Conservation (phyloP, 2,329 filamentous ascomycete genomes). For the Xylogone sp. region DNA sequence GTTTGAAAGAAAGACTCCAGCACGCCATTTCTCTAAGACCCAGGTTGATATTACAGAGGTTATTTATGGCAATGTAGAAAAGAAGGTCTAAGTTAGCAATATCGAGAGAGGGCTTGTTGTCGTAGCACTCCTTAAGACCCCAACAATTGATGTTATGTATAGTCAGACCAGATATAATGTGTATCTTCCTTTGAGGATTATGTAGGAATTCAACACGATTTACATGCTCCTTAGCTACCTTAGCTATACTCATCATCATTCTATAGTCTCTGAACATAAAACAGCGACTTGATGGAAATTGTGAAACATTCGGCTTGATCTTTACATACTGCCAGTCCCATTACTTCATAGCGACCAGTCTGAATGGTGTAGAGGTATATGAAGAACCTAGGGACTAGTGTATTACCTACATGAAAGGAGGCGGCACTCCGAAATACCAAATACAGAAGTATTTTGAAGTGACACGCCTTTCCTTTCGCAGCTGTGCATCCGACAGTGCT, state of each 20-base stretch:
- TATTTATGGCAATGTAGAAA: background rate
- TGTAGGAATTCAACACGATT: too few species aligned
- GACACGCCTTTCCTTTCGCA: slow-evolving; percentile 18
- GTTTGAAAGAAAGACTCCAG: slow-evolving; percentile 62
- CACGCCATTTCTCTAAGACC: slow-evolving; percentile 38
- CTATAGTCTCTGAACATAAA: too few species aligned
- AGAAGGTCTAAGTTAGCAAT: background rate
- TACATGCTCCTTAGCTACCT: background rate
- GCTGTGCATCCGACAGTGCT: slow-evolving; percentile 13
- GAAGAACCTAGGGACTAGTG: too few species aligned
- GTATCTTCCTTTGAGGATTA: too few species aligned
- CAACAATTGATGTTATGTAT: too few species aligned
- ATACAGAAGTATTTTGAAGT: slow-evolving; percentile 21
- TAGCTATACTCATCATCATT: background rate
- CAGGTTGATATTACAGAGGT: slow-evolving; percentile 53
- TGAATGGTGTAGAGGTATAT: too few species aligned
- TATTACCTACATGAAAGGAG: slow-evolving; percentile 12
- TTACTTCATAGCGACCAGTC: too few species aligned
- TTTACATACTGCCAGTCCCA: too few species aligned
- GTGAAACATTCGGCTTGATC: background rate
- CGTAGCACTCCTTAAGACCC: too few species aligned
- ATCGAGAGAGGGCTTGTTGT: too few species aligned
- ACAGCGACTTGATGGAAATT: too few species aligned
- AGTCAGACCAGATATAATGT: too few species aligned
- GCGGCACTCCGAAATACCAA: slow-evolving; percentile 15